A percentile compares a stretch with the other conserved stretches of the same genome.
phyloP scores from a whole-genome alignment of 345 rosid genomes.

The Arabis hirsuta region DNA sequence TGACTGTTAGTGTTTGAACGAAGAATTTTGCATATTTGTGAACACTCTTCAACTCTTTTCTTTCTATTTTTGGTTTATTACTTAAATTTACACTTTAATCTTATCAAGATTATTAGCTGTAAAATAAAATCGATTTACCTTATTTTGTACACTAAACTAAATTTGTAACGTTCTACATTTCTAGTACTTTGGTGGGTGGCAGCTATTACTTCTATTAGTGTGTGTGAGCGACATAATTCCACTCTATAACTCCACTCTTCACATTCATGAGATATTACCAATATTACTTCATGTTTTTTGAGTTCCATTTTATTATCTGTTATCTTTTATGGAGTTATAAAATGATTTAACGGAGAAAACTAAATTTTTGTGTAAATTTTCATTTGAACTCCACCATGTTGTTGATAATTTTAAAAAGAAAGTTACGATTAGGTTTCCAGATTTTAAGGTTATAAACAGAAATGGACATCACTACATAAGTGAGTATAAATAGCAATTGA shows the following conservation, averaged over 20 bases:
- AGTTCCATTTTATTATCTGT: not conserved
- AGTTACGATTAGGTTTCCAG: not conserved
- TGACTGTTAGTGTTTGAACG: constrained; percentile 30
- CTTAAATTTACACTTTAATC: not conserved
- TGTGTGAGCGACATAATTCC: not conserved
- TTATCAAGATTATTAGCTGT: constrained; percentile 25
- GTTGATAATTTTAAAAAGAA: not conserved
- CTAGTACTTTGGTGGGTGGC: constrained; percentile 25
- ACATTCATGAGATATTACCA: not conserved
- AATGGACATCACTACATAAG: too few species aligned
- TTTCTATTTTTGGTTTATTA: constrained; percentile 33
- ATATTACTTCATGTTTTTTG: not conserved
- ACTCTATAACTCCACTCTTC: not conserved
- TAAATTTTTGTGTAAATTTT: not conserved
- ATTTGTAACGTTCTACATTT: not conserved
- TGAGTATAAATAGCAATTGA: too few species aligned
- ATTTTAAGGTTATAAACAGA: not conserved
- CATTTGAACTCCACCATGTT: not conserved
- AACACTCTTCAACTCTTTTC: constrained; percentile 17
- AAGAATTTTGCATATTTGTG: constrained; percentile 26
- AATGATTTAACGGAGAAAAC: not conserved
- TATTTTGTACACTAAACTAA: not conserved
- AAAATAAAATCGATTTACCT: constrained; percentile 13
- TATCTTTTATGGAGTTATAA: not conserved
- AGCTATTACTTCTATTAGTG: constrained; percentile 1